Percentiles rank a stretch among this genome's conserved stretches.
These are phyloP conservation scores for Dimocarpus longan DNA, from an alignment of 345 rosid genomes.

Conservation along the genomic window DNA sequence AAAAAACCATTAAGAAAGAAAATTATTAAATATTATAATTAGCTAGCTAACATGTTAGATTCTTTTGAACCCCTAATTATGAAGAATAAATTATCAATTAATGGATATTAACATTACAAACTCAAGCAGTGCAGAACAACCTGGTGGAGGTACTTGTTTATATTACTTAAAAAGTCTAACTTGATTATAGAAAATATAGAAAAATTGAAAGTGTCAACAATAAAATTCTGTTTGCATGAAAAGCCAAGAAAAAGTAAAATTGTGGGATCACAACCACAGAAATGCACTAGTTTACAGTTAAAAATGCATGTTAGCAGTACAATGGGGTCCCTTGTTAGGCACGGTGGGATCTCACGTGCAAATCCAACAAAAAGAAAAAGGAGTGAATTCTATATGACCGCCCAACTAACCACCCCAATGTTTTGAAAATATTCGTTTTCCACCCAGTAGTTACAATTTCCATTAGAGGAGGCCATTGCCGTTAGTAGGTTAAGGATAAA, in stretches of 20 bases:
- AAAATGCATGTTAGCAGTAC: neutral
- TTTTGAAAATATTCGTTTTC: too few species aligned
- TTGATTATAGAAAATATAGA: too few species aligned
- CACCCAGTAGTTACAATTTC: too few species aligned
- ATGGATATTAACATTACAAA: neutral
- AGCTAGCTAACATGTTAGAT: neutral
- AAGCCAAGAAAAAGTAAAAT: neutral
- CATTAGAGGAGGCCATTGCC: too few species aligned
- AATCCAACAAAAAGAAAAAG: neutral
- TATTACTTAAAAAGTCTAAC: neutral
- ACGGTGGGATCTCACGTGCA: neutral
- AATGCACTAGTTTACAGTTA: neutral
- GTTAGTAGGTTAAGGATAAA: too few species aligned
- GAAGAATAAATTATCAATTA: neutral
- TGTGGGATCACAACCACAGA: neutral
- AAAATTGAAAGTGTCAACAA: too few species aligned
- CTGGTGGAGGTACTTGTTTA: neutral
- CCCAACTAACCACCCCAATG: too few species aligned
- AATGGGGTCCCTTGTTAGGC: neutral
- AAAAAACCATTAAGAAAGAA: too few species aligned
- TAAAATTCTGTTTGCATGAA: neutral
- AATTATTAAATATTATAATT: too few species aligned
- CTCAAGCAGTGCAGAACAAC: neutral
- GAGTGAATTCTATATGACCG: too few species aligned
- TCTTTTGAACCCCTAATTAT: neutral